A percentile compares a stretch with the other conserved stretches of the same genome.
These are phyloP conservation scores for Anisodus acutangulus DNA, from an alignment of 257 asterid species.

Conservation along the genomic window DNA sequence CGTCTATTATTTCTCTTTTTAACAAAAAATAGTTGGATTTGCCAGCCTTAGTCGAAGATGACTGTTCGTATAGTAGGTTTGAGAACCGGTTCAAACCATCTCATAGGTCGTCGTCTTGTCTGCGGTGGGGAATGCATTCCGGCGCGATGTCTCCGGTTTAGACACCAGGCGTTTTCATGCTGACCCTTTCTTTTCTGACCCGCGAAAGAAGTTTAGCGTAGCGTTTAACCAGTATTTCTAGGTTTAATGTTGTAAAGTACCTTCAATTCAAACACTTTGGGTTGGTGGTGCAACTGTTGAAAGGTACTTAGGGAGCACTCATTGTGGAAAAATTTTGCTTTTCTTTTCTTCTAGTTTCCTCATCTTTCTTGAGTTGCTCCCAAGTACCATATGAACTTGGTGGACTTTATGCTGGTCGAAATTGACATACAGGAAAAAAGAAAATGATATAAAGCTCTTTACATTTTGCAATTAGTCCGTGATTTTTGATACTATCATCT, in stretches of 20 bases:
- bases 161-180: constrained; percentile 29
- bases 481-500: too few species aligned
- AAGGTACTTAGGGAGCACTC: constrained; percentile 33
- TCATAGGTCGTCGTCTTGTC: too few species aligned
- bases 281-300: constrained; percentile 34
- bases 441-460: constrained; percentile 30
- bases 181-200: constrained; percentile 51
- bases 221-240: constrained; percentile 33
- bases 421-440: constrained; percentile 36
- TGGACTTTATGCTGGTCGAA: constrained; percentile 28
- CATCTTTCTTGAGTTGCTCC: constrained; percentile 41
- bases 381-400: constrained; percentile 37
- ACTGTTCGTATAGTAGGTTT: too few species aligned
- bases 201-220: constrained; percentile 43
- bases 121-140: too few species aligned
- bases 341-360: constrained; percentile 49
- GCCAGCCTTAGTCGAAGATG: too few species aligned
- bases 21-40: too few species aligned
- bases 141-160: too few species aligned
- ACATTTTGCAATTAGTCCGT: not conserved
- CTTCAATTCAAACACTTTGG: constrained; percentile 30
- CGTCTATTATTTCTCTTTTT: not conserved
- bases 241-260: constrained; percentile 52
- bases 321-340: constrained; percentile 68
- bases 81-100: too few species aligned